Base-by-base conservation (phyloP, 257 asterid species). In the Solanum chmielewskii region DNA sequence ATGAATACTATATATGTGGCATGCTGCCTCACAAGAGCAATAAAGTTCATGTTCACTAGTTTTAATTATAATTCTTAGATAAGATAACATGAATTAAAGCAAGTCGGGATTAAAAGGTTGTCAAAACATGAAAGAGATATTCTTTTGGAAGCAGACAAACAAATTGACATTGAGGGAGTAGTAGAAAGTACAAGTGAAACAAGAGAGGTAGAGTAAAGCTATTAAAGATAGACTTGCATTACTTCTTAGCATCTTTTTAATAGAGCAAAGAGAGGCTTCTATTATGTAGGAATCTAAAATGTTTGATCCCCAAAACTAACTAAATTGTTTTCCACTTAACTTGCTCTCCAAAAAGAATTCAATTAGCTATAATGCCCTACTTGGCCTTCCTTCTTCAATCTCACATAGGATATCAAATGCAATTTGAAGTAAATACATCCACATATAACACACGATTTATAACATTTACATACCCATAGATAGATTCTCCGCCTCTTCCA, bases 401-500 rank as follows among this genome's bases (percentile, higher is more conserved):
- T 44, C 39, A 45, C 64, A 42, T 9, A n/a, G 37, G 39, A 42
- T n/a, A 76, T 76, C 14, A n/a, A 76, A 76, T 9, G 12, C 60
- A 13, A 71, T 71, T 71, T 71, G 9, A 71, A 71, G 78, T 70
- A 70, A 31, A 31, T 16, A 41, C 4, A 42, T 76, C 11, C 52
- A 76, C 23, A 76, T 12, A 11, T 41, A 41, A 41, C 16, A 41
- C 5, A 42, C 20, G 1, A 64, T n/a, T 64, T n/a, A n/a, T 4
- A 64, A n/a, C 31, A 64, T n/a, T 9, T n/a, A 64, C 35, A 84
- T 88, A 94, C 99, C 99, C 99, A 31, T 95, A 94, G 83, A 95
- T 95, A 77, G 99, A 97, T 91, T 95, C 99, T 83, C 99, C 99
- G 2, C 99, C 99, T 68, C 98, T 94, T 12, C 99, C 99, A 20